phyloP scores from a whole-genome alignment of 2,329 filamentous ascomycete species.

The Alternaria triticina region DNA sequence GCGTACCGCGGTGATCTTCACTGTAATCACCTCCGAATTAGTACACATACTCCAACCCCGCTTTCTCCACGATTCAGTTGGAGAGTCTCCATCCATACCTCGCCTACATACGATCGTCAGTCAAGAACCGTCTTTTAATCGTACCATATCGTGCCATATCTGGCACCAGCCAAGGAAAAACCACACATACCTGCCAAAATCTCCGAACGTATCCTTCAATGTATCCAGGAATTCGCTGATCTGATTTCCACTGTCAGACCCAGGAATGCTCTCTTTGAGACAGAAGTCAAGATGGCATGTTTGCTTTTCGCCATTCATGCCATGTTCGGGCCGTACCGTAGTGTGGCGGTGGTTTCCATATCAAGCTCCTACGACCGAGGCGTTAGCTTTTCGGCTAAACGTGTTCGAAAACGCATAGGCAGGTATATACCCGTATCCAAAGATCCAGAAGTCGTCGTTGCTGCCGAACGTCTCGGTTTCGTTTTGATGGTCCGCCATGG shows the following conservation, averaged over 20 bases:
- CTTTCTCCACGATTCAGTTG: background rate
- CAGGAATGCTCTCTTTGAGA: background rate
- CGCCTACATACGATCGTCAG: constrained; percentile 32
- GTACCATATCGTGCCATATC: background rate
- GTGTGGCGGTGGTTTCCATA: constrained; percentile 97
- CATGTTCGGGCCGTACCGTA: constrained; percentile 68
- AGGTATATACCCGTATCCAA: constrained; percentile 85
- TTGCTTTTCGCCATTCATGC: background rate
- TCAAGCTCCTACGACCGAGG: constrained; percentile 73
- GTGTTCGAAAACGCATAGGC: background rate
- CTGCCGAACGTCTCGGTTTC: constrained; percentile 43
- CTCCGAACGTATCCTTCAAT: constrained; percentile 92
- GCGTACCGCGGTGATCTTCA: constrained; percentile 93
- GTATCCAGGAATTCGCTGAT: constrained; percentile 84
- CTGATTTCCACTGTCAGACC: constrained; percentile 67
- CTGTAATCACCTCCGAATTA: constrained; percentile 55
- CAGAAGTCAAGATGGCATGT: background rate
- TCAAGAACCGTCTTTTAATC: background rate
- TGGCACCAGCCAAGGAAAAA: background rate
- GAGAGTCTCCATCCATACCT: constrained; percentile 35
- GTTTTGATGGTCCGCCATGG: constrained; percentile 36
- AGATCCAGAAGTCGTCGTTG: constrained; percentile 85
- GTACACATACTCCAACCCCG: background rate
- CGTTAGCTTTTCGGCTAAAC: background rate
- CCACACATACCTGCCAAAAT: constrained; percentile 90